These are phyloP conservation scores for Kodamaea ohmeri DNA, from an alignment of 1,139 yeast genomes.

Conservation along the genomic window DNA sequence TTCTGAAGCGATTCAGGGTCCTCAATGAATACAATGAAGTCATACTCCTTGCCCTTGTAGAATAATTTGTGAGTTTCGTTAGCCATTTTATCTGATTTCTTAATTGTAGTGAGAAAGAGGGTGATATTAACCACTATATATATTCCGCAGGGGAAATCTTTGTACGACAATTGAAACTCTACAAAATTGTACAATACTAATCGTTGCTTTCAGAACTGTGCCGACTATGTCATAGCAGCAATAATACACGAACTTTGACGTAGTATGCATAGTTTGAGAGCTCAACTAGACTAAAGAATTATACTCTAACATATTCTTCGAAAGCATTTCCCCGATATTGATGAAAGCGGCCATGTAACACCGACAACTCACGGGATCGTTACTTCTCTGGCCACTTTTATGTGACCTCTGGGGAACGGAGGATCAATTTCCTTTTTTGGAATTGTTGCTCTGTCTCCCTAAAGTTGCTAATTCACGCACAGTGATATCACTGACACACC, in stretches of 20 bases:
- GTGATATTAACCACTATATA: slow-evolving; percentile 1
- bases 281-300: too few species aligned
- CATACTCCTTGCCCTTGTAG: slow-evolving; percentile 62
- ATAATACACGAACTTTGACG: background rate
- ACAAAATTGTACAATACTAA: background rate
- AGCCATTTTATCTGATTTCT: slow-evolving; percentile 4
- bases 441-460: slow-evolving; percentile 1
- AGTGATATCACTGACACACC: background rate
- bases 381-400: background rate
- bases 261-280: too few species aligned
- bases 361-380: background rate
- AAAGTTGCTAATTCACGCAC: slow-evolving; percentile 4
- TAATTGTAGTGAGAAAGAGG: background rate
- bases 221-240: background rate
- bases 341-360: too few species aligned
- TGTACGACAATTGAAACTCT: slow-evolving; percentile 1
- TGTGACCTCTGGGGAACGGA: background rate
- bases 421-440: slow-evolving; percentile 3
- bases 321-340: too few species aligned
- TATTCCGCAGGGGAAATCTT: slow-evolving; percentile 1
- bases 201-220: background rate
- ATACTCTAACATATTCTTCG: too few species aligned
- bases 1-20: slow-evolving; percentile 47
- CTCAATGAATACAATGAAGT: slow-evolving; percentile 65
- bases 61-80: slow-evolving; percentile 42